A percentile compares a stretch with the other conserved stretches of the same genome.
Conservation (phyloP, 2,329 filamentous ascomycete species). For the Cordyceps sp. region DNA sequence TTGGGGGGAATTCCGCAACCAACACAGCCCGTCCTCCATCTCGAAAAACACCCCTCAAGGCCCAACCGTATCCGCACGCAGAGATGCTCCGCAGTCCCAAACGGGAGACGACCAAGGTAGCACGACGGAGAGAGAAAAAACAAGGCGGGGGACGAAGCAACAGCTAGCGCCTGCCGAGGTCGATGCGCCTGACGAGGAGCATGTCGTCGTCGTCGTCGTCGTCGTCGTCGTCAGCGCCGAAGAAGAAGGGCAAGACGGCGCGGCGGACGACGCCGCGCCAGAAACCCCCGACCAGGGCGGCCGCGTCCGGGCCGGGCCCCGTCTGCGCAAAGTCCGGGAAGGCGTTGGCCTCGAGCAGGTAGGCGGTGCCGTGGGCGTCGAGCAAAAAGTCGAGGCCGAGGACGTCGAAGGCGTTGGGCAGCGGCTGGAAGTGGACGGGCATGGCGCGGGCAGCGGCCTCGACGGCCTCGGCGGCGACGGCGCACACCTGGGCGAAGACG, state of each 20-base stretch:
- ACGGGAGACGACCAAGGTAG: no score
- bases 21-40: no score
- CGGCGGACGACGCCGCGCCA: slow-evolving; percentile 58
- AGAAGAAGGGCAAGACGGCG: slow-evolving; percentile 56
- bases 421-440: slow-evolving; percentile 79
- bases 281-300: slow-evolving; percentile 54
- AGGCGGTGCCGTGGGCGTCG: slow-evolving; percentile 44
- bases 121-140: no score
- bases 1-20: no score
- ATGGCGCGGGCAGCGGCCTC: slow-evolving; percentile 73
- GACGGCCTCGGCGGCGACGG: slow-evolving; percentile 60
- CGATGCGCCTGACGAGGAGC: slow-evolving; percentile 34
- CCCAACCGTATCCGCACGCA: no score
- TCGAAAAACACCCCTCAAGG: no score
- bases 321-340: slow-evolving; percentile 95
- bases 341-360: slow-evolving; percentile 82
- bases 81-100: no score
- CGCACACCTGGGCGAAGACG: slow-evolving; percentile 62
- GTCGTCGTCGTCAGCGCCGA: slow-evolving; percentile 6
- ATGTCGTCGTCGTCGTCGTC: slow-evolving; percentile 20
- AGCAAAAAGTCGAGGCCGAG: slow-evolving; percentile 88
- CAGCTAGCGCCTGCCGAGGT: slow-evolving; percentile 33
- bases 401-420: slow-evolving; percentile 79
- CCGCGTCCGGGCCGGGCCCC: slow-evolving; percentile 61
- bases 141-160: no score